These are phyloP conservation scores for Pseudopithomyces chartarum DNA, from an alignment of 2,329 filamentous ascomycete genomes.

Conservation along the genomic window DNA sequence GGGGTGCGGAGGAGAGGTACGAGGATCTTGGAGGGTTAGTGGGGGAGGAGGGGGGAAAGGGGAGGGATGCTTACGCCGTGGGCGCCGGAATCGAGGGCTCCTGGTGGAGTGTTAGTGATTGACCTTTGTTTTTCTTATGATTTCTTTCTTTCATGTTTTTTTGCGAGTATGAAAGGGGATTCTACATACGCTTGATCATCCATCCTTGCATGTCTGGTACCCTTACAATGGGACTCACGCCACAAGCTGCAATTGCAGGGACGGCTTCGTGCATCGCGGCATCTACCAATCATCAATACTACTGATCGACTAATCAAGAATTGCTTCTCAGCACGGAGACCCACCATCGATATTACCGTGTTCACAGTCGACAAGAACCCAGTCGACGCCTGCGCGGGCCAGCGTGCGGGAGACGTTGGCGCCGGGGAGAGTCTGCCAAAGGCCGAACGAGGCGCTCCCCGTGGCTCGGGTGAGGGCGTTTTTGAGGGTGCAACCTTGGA, in stretches of 20 bases:
- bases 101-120: background rate
- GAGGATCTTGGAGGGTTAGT: background rate
- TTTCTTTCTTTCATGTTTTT: too few relatives aligned
- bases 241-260: background rate
- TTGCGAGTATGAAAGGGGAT: too few relatives aligned
- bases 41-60: too few relatives aligned
- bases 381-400: background rate
- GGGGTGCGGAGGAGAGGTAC: background rate
- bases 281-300: background rate
- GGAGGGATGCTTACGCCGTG: background rate
- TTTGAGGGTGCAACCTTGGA: background rate
- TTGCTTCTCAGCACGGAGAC: background rate
- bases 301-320: background rate
- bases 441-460: background rate
- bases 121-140: too few relatives aligned
- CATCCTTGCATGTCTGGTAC: background rate
- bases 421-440: background rate
- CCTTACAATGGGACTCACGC: background rate
- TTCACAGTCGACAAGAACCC: background rate
- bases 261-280: background rate
- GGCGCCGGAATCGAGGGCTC: background rate
- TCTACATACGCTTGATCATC: background rate
- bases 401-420: background rate
- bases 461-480: background rate
- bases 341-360: conserved; percentile 1